phyloP scores from a whole-genome alignment of 2,329 filamentous ascomycete species.

The Neopestalotiopsis rosae region DNA sequence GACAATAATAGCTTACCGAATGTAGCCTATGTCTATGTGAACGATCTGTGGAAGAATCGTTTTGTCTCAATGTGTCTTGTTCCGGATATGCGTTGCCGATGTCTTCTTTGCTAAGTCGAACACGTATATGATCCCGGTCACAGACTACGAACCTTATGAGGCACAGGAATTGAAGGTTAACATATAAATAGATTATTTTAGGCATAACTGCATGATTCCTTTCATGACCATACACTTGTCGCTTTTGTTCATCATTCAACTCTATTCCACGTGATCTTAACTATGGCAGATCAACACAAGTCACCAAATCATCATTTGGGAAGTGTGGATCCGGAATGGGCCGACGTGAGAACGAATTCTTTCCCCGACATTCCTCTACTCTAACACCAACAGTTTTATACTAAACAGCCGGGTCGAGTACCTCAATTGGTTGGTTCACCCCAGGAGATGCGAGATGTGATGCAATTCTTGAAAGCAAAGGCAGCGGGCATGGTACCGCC shows the following conservation, averaged over 20 bases:
- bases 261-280: background rate
- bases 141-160: background rate
- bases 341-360: background rate
- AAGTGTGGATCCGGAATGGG: background rate
- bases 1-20: background rate
- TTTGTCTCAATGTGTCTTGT: background rate
- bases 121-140: background rate
- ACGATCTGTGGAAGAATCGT: background rate
- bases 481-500: background rate
- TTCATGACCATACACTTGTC: background rate
- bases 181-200: background rate
- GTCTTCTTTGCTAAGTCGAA: background rate
- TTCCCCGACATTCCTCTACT: background rate
- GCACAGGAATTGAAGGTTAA: background rate
- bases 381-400: background rate
- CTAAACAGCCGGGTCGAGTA: background rate
- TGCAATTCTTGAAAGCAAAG: constrained; percentile 1
- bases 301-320: background rate
- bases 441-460: background rate
- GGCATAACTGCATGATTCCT: background rate
- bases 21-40: background rate
- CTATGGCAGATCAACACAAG: background rate
- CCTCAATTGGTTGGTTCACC: background rate
- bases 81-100: background rate
- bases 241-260: background rate